Evolutionary conservation across 2,329 filamentous ascomycete species (phyloP).

Genomic region (Trichoderma sp.): DNA sequence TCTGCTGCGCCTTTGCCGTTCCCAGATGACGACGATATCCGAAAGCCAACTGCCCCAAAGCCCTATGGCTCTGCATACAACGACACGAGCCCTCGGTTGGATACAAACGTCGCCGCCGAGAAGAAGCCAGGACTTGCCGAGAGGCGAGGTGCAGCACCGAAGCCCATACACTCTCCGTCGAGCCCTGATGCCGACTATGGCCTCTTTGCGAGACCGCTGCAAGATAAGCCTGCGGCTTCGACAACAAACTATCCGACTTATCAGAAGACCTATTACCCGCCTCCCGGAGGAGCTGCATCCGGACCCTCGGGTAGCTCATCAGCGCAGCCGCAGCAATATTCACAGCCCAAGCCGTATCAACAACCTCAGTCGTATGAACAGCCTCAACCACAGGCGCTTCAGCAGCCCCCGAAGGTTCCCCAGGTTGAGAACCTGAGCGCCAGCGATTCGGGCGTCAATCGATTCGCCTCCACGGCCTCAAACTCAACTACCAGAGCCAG

Average conservation of each 20-base stretch:
- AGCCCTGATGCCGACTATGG: conserved; percentile 74
- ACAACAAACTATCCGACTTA: conserved; percentile 48
- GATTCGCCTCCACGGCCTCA: conserved; percentile 79
- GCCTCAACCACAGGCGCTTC: not conserved
- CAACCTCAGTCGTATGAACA: conserved; percentile 5
- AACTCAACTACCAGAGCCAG: conserved; percentile 90
- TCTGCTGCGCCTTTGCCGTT: conserved; percentile 68
- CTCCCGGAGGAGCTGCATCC: conserved; percentile 46
- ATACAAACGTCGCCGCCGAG: conserved; percentile 50
- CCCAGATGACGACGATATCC: conserved; percentile 65
- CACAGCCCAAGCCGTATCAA: conserved; percentile 16
- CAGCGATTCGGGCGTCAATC: conserved; percentile 54
- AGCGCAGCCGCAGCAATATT: conserved; percentile 12
- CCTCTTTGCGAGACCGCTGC: conserved; percentile 69
- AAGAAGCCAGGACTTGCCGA: conserved; percentile 71
- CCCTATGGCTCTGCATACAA: conserved; percentile 47
- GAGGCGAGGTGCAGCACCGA: conserved; percentile 76
- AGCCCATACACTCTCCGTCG: conserved; percentile 78
- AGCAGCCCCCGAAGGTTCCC: conserved; percentile 23
- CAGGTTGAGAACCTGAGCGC: conserved; percentile 31
- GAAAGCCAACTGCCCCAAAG: conserved; percentile 45
- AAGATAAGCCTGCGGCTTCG: conserved; percentile 39
- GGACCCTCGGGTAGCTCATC: conserved; percentile 34
- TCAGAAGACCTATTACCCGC: conserved; percentile 59
- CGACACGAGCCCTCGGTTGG: conserved; percentile 54